Base-by-base conservation (phyloP, 1,284 basidiomycete species). In the Erythrobasidium hasegawianum region DNA sequence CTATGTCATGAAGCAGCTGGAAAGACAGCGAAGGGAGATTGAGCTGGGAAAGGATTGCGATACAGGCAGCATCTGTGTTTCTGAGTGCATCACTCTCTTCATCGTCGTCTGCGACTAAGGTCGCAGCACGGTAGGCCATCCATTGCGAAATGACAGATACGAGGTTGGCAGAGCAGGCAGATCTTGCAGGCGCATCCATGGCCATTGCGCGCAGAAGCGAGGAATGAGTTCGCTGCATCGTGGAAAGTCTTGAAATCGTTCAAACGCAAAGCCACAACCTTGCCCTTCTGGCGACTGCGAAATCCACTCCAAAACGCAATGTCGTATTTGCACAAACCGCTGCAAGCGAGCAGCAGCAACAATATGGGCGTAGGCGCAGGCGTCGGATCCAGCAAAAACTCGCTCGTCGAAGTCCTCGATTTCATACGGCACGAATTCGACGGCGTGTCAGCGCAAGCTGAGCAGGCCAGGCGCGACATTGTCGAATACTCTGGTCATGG, bases 401-500 rank as follows among this genome's bases (percentile, higher is more conserved):
- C 90, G 53, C 80, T 96, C 70, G 84, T 84, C 68, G 90, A 94
- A 68, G 83, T 87, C 39, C 85, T 97, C 71, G 91, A 95, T 59
- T 81, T 83, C 69, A 87, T 96, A 75, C 84, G 87, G 71, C 84
- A 86, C 62, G 94, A 97, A 80, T 94, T 91, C 75, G 93, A 96
- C 68, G 80, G 81, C 58, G 80, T 94, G 68, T 81, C 84, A 14
- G 81, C 83, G 68, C 92, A 96, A 76, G 81, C 88, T 57, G 80
- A 79, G 20, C 75, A 84, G 27, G 81, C 89, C 74, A 85, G 90
- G 70, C 81, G 79, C 39, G 90, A 95, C 79, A 81, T 90, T 64
- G 93, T 96, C 74, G 93, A 97, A 69, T 89, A 87, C 77, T 93
- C 97, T 77, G 81, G 82, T 16, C 90, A 93, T 82, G 83, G 92